Base-by-base conservation (phyloP, 2,329 filamentous ascomycete genomes). In the Pseudogymnoascus pannorum region DNA sequence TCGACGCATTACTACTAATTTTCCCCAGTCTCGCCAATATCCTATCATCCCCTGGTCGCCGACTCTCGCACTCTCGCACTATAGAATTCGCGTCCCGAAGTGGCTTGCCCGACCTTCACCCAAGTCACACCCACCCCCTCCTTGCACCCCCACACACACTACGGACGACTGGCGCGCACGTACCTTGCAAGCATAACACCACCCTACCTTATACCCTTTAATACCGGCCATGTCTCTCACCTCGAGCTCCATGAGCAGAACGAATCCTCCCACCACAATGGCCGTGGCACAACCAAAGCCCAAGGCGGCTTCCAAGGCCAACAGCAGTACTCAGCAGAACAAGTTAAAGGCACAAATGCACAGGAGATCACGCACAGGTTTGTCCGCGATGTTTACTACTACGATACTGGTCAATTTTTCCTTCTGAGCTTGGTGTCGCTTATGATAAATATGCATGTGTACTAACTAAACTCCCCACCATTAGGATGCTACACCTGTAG, bases 341-440 rank as follows among this genome's bases (percentile, higher is more conserved):
- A 91, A 89, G 77, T 78, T 83, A 72, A 88, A 89, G 76, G 78
- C 86, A 71, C 93, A 96, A 80, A 92, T 94, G 87, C 93, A 97
- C 76, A 87, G 92, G 75, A 86, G 93, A 72, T 97, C 93, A 76
- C 87, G 93, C 77, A 95, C 92, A 85, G 92, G 92, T 96, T 83
- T 72, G 88, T 84, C 9, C 63, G 60, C 63, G 64, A 38, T 64
- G 54, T 63, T 58, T 22, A 57, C 38, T 62, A 62, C 62, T 44
- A n/a, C n/a, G n/a, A 57, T 59, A 64, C 60, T 59, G 57, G 61
- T 67, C 65, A 61, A 40, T 64, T 70, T 70, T 70, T 68, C 62
- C 65, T 69, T 67, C 31, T 57, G n/a, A 16, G 18, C 48, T 35
- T 36, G 22, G 31, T 38, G 14, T 44, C 54, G 57, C 58, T 61